phyloP scores from a whole-genome alignment of 306 rosid genomes.

The Glycine tomentella region DNA sequence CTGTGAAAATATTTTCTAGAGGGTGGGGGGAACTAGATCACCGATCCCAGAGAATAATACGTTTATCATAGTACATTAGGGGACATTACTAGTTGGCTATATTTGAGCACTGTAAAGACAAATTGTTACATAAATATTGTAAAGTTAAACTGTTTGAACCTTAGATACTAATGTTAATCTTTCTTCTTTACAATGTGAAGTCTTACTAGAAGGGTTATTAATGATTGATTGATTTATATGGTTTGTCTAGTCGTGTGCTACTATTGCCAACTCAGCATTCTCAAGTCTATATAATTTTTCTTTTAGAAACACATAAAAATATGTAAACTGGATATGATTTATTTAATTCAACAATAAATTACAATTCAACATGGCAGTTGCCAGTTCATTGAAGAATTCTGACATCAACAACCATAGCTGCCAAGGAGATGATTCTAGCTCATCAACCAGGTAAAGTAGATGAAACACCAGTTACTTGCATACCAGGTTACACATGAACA shows the following conservation, averaged over 20 bases:
- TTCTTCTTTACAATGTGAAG: background rate
- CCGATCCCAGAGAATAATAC: background rate
- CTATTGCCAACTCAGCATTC: conserved; percentile 16
- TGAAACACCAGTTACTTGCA: conserved; percentile 26
- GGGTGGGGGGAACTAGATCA: background rate
- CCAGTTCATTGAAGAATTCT: conserved; percentile 1
- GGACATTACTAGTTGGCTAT: no score
- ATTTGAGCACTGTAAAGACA: no score
- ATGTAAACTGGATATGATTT: conserved; percentile 22
- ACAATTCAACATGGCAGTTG: conserved; percentile 37
- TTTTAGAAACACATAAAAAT: conserved; percentile 32
- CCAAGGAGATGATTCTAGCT: conserved; percentile 25
- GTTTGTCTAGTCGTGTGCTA: background rate
- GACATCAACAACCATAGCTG: conserved; percentile 24
- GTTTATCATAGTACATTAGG: no score
- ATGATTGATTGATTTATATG: background rate
- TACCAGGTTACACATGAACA: conserved; percentile 32
- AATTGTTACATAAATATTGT: background rate
- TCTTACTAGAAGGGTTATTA: background rate
- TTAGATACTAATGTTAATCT: background rate
- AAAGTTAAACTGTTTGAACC: background rate
- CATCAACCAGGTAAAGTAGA: conserved; percentile 31
- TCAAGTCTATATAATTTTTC: background rate
- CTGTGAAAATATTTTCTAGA: background rate
- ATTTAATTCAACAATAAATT: conserved; percentile 18